A percentile compares a stretch with the other conserved stretches of the same genome.
Conservation (phyloP, 1,139 yeast species). For the Suhomyces bolitotheri region DNA sequence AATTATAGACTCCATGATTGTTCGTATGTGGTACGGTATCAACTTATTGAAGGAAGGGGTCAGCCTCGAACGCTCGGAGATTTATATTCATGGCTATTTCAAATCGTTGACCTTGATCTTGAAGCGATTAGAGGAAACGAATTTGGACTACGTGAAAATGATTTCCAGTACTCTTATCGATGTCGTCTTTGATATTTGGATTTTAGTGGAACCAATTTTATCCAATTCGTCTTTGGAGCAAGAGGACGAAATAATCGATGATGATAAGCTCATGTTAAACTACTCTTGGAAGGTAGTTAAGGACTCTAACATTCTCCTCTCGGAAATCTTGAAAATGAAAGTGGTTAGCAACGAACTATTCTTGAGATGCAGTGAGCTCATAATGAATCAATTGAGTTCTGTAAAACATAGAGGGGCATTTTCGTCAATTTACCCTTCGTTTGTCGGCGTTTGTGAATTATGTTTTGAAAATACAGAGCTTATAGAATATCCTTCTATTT, state of each 20-base stretch:
- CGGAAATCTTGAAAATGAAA: slow-evolving; percentile 32
- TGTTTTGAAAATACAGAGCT: slow-evolving; percentile 39
- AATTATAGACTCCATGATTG: slow-evolving; percentile 34
- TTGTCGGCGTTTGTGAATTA: slow-evolving; percentile 58
- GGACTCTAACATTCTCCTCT: slow-evolving; percentile 63
- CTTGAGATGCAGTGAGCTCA: slow-evolving; percentile 34
- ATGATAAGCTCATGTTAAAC: slow-evolving; percentile 57
- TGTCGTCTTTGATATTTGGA: slow-evolving; percentile 50
- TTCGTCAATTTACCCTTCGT: slow-evolving; percentile 81
- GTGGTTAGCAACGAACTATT: slow-evolving; percentile 13
- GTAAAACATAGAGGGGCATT: slow-evolving; percentile 92
- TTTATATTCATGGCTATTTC: slow-evolving; percentile 61
- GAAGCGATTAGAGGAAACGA: slow-evolving; percentile 3
- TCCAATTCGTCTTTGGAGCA: slow-evolving; percentile 45
- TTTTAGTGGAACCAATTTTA: slow-evolving; percentile 51
- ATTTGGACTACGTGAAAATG: slow-evolving; percentile 6
- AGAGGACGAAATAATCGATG: slow-evolving; percentile 27
- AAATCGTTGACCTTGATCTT: slow-evolving; percentile 52
- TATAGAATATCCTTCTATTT: slow-evolving; percentile 38
- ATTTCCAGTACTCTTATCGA: slow-evolving; percentile 10
- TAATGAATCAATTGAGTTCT: slow-evolving; percentile 65
- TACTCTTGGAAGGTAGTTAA: slow-evolving; percentile 86
- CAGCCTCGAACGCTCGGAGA: slow-evolving; percentile 23
- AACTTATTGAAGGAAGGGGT: slow-evolving; percentile 25
- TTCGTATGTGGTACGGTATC: slow-evolving; percentile 28